Evolutionary conservation across 768 basidiomycete species (phyloP), one percentile per base, ranked within the genome.

Genomic region (Boletus sensibilis): DNA sequence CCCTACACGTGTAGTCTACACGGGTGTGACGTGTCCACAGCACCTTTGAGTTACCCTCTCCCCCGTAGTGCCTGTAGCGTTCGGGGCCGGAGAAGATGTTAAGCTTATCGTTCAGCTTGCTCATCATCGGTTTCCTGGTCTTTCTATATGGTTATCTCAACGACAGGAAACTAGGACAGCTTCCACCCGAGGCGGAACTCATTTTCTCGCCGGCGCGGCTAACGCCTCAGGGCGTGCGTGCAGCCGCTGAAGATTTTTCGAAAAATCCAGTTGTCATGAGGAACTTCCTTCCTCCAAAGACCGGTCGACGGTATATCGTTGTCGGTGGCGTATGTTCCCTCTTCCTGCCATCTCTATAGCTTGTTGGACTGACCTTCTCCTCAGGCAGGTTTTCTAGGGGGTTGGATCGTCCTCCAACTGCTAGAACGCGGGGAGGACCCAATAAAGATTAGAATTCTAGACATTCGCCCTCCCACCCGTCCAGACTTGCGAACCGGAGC

Each of bases 331-430:
- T 88, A 66, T 58, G 82, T 79, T 42, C 39, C 21, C 8, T 27
- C 8, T 31, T 16, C 14, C 8, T 50, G 25, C 31, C 50, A 39
- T 43, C 10, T 12, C 11, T 1, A 5, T 44, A 14, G 3, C 27
- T 33, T 37, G 6, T 29, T n/a, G 20, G 23, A 11, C 50, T 49
- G 25, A 60, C 37, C 35, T 1, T 49, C 12, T 29, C 25, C 27
- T 45, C 34, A 90, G 88, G 82, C 83, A 5, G 89, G 89, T 1
- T 90, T 90, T 56, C 70, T 90, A 4, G 89, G 89, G 13, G 86
- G 87, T 8, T 92, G 90, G 90, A 84, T 92, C 37, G 84, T 86
- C 4, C 74, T 82, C 0, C 82, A 88, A 42, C 74, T 92, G 2
- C 56, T 91, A 4, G 76, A 83, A 50, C 82, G 90, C 2, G 90